A percentile compares a stretch with the other conserved stretches of the same genome.
These are phyloP conservation scores for Citropsis articulata DNA, from an alignment of 345 rosid species.

Conservation along the genomic window DNA sequence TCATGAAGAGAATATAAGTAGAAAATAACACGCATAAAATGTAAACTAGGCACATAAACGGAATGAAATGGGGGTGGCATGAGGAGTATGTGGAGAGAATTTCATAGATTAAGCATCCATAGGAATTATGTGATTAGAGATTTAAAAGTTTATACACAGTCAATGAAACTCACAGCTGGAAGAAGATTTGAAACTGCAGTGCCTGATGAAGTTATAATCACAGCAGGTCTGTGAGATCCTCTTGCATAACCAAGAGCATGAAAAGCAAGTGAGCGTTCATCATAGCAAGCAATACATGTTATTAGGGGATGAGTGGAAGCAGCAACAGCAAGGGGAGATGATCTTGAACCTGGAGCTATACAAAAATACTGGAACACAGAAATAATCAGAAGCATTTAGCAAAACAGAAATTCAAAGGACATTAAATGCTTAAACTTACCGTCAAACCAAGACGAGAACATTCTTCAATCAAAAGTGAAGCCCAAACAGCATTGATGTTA, in stretches of 20 bases:
- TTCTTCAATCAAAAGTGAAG: slow-evolving; percentile 83
- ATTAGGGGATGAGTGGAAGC: slow-evolving; percentile 77
- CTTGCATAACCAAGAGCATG: slow-evolving; percentile 91
- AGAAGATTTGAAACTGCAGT: slow-evolving; percentile 98
- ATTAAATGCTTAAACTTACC: slow-evolving; percentile 42
- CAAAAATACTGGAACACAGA: slow-evolving; percentile 73
- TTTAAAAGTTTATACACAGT: neutral
- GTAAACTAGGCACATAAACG: neutral
- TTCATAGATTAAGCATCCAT: neutral
- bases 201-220: slow-evolving; percentile 89
- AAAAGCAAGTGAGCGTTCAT: slow-evolving; percentile 93
- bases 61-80: neutral
- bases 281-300: slow-evolving; percentile 81
- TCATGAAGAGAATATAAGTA: neutral
- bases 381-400: slow-evolving; percentile 32
- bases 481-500: slow-evolving; percentile 86
- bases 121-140: neutral
- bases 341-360: slow-evolving; percentile 96
- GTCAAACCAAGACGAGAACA: slow-evolving; percentile 88
- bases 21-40: neutral
- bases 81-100: neutral
- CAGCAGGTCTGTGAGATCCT: slow-evolving; percentile 81
- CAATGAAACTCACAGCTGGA: slow-evolving; percentile 81
- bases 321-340: slow-evolving; percentile 91
- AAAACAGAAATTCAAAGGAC: slow-evolving; percentile 20